Evolutionary conservation across 768 basidiomycete species (phyloP).

Genomic region (Amylocystis lapponica): DNA sequence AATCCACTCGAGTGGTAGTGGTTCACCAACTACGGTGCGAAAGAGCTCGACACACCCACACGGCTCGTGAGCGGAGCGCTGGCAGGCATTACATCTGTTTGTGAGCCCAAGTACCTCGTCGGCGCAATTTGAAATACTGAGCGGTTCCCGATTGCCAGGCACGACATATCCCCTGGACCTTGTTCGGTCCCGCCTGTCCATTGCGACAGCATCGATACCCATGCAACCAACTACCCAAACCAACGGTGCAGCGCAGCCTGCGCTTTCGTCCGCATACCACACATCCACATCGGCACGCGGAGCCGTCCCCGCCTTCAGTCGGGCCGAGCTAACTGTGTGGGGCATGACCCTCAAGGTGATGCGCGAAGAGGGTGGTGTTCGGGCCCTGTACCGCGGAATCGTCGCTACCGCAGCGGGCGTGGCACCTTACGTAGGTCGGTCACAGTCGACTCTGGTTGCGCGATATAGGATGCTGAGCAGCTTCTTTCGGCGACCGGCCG

Average conservation of each 20-base stretch:
- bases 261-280: conserved; percentile 49
- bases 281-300: conserved; percentile 37
- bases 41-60: conserved; percentile 82
- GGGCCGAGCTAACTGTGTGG: conserved; percentile 62
- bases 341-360: conserved; percentile 91
- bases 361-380: conserved; percentile 86
- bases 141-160: conserved; percentile 33
- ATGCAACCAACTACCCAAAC: conserved; percentile 23
- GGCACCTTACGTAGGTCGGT: conserved; percentile 67
- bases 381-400: conserved; percentile 82
- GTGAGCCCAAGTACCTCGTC: too few species aligned
- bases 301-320: conserved; percentile 32
- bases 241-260: conserved; percentile 25
- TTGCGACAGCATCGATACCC: conserved; percentile 80
- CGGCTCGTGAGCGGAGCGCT: conserved; percentile 82
- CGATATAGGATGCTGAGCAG: not conserved
- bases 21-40: conserved; percentile 65
- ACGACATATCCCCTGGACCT: conserved; percentile 93
- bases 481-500: not conserved
- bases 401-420: conserved; percentile 84
- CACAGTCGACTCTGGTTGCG: not conserved
- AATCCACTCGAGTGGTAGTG: conserved; percentile 36
- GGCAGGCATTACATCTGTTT: conserved; percentile 92
- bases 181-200: conserved; percentile 86
- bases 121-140: not conserved